Base-by-base conservation (phyloP, 2,329 filamentous ascomycete species). In the Raffaelea ambrosiae region DNA sequence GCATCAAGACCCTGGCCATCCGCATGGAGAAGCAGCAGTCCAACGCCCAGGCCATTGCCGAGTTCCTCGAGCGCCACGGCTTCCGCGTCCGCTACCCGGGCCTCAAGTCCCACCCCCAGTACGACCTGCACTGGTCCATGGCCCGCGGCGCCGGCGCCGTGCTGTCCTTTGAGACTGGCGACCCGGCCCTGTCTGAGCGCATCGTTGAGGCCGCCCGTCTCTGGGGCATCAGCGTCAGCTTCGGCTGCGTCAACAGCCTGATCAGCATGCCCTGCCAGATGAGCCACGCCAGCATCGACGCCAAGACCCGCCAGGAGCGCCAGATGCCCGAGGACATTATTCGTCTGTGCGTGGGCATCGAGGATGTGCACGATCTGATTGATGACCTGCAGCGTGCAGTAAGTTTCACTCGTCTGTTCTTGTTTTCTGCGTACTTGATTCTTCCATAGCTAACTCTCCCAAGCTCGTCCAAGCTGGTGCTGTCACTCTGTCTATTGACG, bases 241-340 rank as follows among this genome's bases (percentile, higher is more conserved):
- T 98, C 63, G 93, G 93, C 43, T 97, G 93, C 64, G 93, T 98
- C 55, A 98, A 98, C 71, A 95, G 88, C 63, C 72, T 98, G 64
- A 98, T 98, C 67, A 96, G 90, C 70, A 96, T 98, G 91, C 91
- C 93, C 9, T 98, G 93, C 70, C 89, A 91, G 60, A 98, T 98
- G 94, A 97, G 91, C 68, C 93, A 98, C 67, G 93, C 93, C 36
- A 95, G 88, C 63, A 98, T 98, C 61, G 93, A 97, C 62, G 87
- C 89, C 50, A 95, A 95, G 72, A 97, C 90, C 46, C 76, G 93
- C 57, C 75, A 81, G 58, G 89, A 95, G 69, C 79, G 90, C 54
- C 84, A 91, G 55, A 86, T 98, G 82, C 93, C 93, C 11, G 93
- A 98, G 68, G 93, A 98, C 64, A 85, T 98, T 51, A 97, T 98